Conservation (phyloP, 306 rosid species). For the Arachis hypogaea region DNA sequence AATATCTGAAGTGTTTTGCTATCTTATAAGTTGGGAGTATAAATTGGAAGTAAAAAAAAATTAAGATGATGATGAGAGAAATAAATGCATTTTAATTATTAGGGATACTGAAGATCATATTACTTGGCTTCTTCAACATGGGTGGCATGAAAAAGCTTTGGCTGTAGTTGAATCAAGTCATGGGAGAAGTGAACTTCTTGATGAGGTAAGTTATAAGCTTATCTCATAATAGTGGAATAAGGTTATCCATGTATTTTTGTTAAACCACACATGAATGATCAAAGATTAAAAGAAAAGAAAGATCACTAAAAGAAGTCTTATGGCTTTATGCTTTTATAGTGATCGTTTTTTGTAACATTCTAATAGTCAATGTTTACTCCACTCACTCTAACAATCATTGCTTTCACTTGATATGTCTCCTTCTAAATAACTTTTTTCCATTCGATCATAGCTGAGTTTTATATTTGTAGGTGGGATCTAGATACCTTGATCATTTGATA, state of each 20-base stretch:
- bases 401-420: not conserved
- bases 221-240: constrained; percentile 13
- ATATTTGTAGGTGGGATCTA: constrained; percentile 71
- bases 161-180: constrained; percentile 98
- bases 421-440: constrained; percentile 11
- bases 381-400: no score
- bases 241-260: not conserved
- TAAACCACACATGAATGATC: no score
- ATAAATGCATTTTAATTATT: constrained; percentile 41
- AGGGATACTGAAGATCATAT: constrained; percentile 99
- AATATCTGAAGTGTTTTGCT: constrained; percentile 8
- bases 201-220: constrained; percentile 53
- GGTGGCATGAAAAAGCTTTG: constrained; percentile 94
- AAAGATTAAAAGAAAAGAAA: no score
- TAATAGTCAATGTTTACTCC: no score
- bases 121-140: constrained; percentile 97
- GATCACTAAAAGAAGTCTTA: no score
- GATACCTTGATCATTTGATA: constrained; percentile 90
- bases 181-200: constrained; percentile 79
- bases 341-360: no score
- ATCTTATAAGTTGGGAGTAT: constrained; percentile 6
- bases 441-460: constrained; percentile 20
- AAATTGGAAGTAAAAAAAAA: constrained; percentile 12
- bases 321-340: no score
- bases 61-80: constrained; percentile 1